Percentiles rank a stretch among this genome's conserved stretches.
phyloP scores from a whole-genome alignment of 805 yeast genomes.

The Saccharomycopsis selenospora region DNA sequence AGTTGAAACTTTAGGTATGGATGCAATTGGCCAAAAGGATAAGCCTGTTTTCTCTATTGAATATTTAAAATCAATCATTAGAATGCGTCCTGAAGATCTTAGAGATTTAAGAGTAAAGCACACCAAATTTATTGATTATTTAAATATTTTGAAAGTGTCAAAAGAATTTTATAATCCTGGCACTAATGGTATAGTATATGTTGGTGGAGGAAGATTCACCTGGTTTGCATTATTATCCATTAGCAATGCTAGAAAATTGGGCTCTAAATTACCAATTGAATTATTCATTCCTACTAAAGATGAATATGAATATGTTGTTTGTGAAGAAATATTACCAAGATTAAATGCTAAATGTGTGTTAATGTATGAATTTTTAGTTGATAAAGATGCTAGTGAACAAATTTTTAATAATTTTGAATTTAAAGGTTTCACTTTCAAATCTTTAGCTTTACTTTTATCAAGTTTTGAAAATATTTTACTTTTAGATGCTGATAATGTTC shows the following conservation, averaged over 20 bases:
- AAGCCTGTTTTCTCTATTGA: constrained; percentile 8
- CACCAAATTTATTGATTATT: constrained; percentile 1
- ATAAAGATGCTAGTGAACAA: constrained; percentile 41
- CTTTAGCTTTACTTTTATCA: constrained; percentile 63
- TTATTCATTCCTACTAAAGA: constrained; percentile 64
- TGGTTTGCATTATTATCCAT: constrained; percentile 64
- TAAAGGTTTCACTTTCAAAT: constrained; percentile 62
- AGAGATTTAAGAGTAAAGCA: constrained; percentile 12
- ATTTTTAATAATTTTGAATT: constrained; percentile 52
- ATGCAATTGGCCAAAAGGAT: constrained; percentile 1
- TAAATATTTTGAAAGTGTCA: constrained; percentile 12
- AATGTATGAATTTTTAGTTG: constrained; percentile 48
- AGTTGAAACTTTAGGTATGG: constrained; percentile 15
- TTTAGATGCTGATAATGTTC: constrained; percentile 71
- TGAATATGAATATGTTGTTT: constrained; percentile 67
- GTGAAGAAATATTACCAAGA: constrained; percentile 54
- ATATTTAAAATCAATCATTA: constrained; percentile 9
- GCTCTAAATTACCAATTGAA: constrained; percentile 72
- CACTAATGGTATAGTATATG: constrained; percentile 41
- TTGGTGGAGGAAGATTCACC: constrained; percentile 75
- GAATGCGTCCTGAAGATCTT: background rate
- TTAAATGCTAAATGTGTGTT: constrained; percentile 63
- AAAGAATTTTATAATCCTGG: constrained; percentile 5
- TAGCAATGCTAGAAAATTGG: constrained; percentile 54
- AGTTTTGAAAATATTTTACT: constrained; percentile 65